A percentile compares a stretch with the other conserved stretches of the same genome.
phyloP scores from a whole-genome alignment of 73 alveolate genomes.

The Paraurostyla sp. region DNA sequence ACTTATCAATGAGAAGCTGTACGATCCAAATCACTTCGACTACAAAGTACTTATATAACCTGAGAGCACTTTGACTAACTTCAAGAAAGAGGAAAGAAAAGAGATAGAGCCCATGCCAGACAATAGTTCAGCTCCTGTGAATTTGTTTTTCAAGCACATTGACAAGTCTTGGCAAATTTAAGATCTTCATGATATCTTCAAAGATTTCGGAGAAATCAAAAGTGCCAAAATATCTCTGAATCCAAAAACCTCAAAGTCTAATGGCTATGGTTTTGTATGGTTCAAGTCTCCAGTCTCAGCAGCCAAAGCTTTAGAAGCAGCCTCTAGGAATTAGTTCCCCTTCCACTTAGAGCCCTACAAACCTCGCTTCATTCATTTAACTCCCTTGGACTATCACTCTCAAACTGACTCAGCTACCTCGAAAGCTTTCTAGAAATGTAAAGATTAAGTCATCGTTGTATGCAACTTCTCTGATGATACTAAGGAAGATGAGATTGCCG shows the following conservation, averaged over 20 bases:
- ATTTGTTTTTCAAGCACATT: neutral
- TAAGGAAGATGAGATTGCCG: neutral
- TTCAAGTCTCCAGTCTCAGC: neutral
- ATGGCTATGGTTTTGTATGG: slow-evolving; percentile 57
- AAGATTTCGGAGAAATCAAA: slow-evolving; percentile 36
- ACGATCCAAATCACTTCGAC: slow-evolving; percentile 38
- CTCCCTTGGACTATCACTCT: neutral
- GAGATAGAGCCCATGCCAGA: neutral
- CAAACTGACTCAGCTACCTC: neutral
- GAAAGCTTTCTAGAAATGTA: neutral
- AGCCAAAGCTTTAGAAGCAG: neutral
- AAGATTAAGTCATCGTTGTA: neutral
- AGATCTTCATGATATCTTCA: slow-evolving; percentile 16
- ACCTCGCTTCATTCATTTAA: neutral
- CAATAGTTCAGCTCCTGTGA: neutral
- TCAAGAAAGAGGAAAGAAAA: neutral
- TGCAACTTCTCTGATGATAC: neutral
- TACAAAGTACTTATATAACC: slow-evolving; percentile 9
- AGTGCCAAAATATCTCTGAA: slow-evolving; percentile 21
- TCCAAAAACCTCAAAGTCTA: slow-evolving; percentile 18
- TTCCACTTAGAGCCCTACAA: slow-evolving; percentile 5
- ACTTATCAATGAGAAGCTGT: slow-evolving; percentile 17
- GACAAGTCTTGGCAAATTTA: neutral
- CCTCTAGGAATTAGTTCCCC: neutral
- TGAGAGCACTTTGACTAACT: neutral